A percentile compares a stretch with the other conserved stretches of the same genome.
These are phyloP conservation scores for Aureobasidium sp. DNA, from an alignment of 2,329 filamentous ascomycete genomes.

Conservation along the genomic window DNA sequence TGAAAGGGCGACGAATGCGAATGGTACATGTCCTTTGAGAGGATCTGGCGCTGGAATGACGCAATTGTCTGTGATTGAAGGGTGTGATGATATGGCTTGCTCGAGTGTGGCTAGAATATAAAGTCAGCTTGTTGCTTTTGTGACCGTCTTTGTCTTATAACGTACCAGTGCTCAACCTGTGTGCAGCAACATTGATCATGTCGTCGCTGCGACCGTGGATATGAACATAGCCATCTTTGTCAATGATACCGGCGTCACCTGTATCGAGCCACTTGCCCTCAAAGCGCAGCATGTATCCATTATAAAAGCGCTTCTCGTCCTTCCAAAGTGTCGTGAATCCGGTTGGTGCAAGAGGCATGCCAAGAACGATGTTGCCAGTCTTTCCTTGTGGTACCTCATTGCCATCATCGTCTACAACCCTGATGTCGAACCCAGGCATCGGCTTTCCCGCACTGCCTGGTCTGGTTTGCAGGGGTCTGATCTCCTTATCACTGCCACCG, in stretches of 20 bases:
- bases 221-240: conserved; percentile 55
- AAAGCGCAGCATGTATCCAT: conserved; percentile 76
- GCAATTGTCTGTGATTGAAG: conserved; percentile 70
- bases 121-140: neutral
- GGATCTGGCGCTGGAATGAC: conserved; percentile 79
- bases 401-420: conserved; percentile 73
- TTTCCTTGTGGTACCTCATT: conserved; percentile 59
- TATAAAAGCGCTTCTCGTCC: conserved; percentile 79
- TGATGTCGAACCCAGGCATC: conserved; percentile 85
- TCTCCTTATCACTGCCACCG: conserved; percentile 50
- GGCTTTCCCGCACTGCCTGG: conserved; percentile 84
- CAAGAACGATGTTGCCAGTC: conserved; percentile 90
- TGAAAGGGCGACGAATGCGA: conserved; percentile 67
- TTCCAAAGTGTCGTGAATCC: conserved; percentile 80
- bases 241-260: conserved; percentile 81
- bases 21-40: conserved; percentile 84
- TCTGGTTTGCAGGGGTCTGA: conserved; percentile 56
- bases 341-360: conserved; percentile 72
- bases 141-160: conserved; percentile 1
- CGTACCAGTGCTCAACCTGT: conserved; percentile 77
- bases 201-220: conserved; percentile 66
- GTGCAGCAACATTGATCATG: conserved; percentile 91
- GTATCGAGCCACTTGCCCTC: conserved; percentile 79
- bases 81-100: conserved; percentile 78
- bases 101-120: conserved; percentile 63